phyloP scores from a whole-genome alignment of 306 rosid genomes.

The Alnus rubra region DNA sequence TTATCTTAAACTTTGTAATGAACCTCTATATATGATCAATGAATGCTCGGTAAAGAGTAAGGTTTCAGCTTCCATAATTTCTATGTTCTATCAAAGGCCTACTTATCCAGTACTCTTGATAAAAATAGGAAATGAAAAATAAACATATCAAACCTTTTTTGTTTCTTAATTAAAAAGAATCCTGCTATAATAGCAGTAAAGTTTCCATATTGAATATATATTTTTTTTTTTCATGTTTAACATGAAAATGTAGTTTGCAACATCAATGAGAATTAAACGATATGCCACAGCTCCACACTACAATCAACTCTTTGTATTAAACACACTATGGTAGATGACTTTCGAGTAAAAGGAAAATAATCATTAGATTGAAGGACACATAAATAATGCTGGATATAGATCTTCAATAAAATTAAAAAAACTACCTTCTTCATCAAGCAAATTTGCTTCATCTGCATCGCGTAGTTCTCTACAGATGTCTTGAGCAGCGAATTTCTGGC shows the following conservation, averaged over 20 bases:
- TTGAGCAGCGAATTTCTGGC: constrained; percentile 63
- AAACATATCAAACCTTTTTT: neutral
- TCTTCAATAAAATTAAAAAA: constrained; percentile 15
- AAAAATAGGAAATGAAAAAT: neutral
- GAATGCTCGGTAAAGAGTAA: too few relatives aligned
- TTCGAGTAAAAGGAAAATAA: neutral
- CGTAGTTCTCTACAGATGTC: constrained; percentile 59
- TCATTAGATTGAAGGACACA: neutral
- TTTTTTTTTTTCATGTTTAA: neutral
- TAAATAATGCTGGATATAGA: neutral
- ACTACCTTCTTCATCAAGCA: constrained; percentile 84
- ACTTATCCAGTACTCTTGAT: neutral
- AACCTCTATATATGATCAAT: too few relatives aligned
- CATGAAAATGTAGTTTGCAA: neutral
- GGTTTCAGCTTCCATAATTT: too few relatives aligned
- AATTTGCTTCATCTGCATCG: constrained; percentile 86
- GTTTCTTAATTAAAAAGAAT: neutral
- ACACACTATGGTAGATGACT: neutral
- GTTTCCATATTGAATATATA: neutral
- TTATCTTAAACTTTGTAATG: too few relatives aligned
- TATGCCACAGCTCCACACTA: neutral
- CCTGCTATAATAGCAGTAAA: neutral
- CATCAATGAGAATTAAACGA: neutral
- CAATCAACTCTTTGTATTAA: constrained; percentile 1
- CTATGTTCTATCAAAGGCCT: too few relatives aligned